Conservation (phyloP, 306 rosid species). For the Hylodesmum podocarpum region DNA sequence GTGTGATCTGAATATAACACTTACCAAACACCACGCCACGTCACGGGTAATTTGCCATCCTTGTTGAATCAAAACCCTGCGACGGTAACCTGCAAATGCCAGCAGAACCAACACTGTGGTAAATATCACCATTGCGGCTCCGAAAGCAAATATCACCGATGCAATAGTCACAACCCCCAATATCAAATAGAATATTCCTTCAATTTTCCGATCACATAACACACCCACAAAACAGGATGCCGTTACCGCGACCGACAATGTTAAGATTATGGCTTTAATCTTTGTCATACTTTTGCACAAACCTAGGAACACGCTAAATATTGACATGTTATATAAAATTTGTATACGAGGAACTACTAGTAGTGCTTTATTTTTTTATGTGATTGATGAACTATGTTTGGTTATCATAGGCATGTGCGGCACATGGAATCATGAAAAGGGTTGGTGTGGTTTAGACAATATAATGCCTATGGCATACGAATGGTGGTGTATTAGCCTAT, state of each 20-base stretch:
- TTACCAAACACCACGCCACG: conserved; percentile 45
- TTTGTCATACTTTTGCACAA: conserved; percentile 21
- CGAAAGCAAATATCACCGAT: conserved; percentile 31
- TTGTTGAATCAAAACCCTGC: conserved; percentile 48
- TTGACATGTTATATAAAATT: not conserved
- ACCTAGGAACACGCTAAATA: not conserved
- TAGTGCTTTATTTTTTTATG: not conserved
- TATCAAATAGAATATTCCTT: conserved; percentile 8
- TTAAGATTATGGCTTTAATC: not conserved
- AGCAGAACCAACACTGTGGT: conserved; percentile 67
- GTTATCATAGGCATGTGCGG: conserved; percentile 45
- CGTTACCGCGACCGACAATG: conserved; percentile 26
- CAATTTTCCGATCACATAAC: conserved; percentile 1
- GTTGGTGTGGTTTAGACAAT: not conserved
- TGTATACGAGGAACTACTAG: not conserved
- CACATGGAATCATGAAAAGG: conserved; percentile 45
- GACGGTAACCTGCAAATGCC: conserved; percentile 55
- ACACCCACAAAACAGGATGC: not conserved
- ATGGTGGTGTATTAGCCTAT: not conserved
- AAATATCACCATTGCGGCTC: conserved; percentile 63
- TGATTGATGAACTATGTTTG: conserved; percentile 20
- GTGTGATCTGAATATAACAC: conserved; percentile 38
- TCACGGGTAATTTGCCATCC: conserved; percentile 56
- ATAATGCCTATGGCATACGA: not conserved
- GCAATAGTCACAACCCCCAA: not conserved